A percentile compares a stretch with the other conserved stretches of the same genome.
phyloP scores from a whole-genome alignment of 495 filamentous ascomycete species.

The Penicillium taxi region DNA sequence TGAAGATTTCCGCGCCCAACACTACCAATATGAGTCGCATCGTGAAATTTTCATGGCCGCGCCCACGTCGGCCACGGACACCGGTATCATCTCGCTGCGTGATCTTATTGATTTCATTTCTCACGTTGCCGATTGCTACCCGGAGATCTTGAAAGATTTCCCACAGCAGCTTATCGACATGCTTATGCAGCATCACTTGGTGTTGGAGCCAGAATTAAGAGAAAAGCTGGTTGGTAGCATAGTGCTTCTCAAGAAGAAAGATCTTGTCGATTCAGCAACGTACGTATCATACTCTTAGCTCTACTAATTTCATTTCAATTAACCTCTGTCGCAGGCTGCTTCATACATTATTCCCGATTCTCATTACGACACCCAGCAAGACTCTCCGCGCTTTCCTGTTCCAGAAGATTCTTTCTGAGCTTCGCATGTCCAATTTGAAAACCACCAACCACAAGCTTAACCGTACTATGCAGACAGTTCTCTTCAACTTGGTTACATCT shows the following conservation, averaged over 20 bases:
- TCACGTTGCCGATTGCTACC: constrained; percentile 91
- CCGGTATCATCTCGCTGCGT: constrained; percentile 68
- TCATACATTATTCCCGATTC: constrained; percentile 85
- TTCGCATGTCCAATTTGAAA: constrained; percentile 77
- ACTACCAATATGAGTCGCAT: constrained; percentile 84
- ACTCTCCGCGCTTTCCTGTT: constrained; percentile 75
- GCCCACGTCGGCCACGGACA: constrained; percentile 65
- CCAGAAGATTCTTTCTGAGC: constrained; percentile 83
- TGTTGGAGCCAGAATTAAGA: constrained; percentile 70
- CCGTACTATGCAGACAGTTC: constrained; percentile 79
- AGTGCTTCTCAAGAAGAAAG: constrained; percentile 81
- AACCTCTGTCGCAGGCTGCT: constrained; percentile 46
- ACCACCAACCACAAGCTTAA: constrained; percentile 86
- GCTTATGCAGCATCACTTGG: constrained; percentile 69
- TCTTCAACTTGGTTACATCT: constrained; percentile 81
- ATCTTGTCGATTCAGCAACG: constrained; percentile 75
- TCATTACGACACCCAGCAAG: constrained; percentile 81
- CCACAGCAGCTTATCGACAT: constrained; percentile 74
- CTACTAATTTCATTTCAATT: constrained; percentile 1
- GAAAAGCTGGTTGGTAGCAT: constrained; percentile 93
- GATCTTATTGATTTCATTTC: constrained; percentile 85
- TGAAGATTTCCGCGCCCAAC: constrained; percentile 81
- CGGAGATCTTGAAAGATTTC: constrained; percentile 66
- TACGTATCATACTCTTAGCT: constrained; percentile 20
- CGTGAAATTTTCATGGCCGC: constrained; percentile 82